A percentile compares a stretch with the other conserved stretches of the same genome.
Conservation (phyloP, 2,329 filamentous ascomycete species). For the Aspergillus tanneri region DNA sequence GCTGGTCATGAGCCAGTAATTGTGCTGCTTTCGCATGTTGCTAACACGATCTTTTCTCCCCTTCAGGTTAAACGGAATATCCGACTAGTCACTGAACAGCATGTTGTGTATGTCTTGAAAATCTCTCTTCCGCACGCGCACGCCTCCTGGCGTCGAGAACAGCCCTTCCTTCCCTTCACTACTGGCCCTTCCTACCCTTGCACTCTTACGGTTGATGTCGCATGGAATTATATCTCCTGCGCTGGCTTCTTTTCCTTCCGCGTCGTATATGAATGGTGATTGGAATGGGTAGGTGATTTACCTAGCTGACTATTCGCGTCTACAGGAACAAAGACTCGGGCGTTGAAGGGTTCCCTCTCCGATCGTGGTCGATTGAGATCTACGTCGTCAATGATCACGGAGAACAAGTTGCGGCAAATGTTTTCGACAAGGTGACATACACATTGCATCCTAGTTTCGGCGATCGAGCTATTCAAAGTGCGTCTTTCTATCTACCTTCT, state of each 20-base stretch:
- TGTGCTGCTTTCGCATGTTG: constrained; percentile 17
- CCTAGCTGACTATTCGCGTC: constrained; percentile 14
- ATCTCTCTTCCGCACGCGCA: neutral
- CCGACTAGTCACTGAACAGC: constrained; percentile 90
- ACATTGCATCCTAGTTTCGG: constrained; percentile 92
- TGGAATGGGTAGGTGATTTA: neutral
- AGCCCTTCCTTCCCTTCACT: constrained; percentile 3
- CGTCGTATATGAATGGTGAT: neutral
- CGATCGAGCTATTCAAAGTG: constrained; percentile 76
- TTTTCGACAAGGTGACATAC: constrained; percentile 92
- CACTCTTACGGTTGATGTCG: neutral
- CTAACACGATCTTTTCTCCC: constrained; percentile 19
- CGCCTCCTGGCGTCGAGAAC: neutral
- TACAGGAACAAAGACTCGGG: constrained; percentile 74
- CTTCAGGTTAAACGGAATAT: constrained; percentile 74
- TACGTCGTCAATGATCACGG: constrained; percentile 82
- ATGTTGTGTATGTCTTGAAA: constrained; percentile 68
- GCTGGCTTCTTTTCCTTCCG: neutral
- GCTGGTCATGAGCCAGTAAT: constrained; percentile 2
- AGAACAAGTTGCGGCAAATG: constrained; percentile 74
- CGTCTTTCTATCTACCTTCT: constrained; percentile 35
- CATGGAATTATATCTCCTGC: neutral
- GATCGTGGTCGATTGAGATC: constrained; percentile 85
- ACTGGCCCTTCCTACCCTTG: neutral
- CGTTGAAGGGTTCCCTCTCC: constrained; percentile 86